Evolutionary conservation across 164 flowering plant species (phyloP).

Genomic region (Liriodendron chinense): DNA sequence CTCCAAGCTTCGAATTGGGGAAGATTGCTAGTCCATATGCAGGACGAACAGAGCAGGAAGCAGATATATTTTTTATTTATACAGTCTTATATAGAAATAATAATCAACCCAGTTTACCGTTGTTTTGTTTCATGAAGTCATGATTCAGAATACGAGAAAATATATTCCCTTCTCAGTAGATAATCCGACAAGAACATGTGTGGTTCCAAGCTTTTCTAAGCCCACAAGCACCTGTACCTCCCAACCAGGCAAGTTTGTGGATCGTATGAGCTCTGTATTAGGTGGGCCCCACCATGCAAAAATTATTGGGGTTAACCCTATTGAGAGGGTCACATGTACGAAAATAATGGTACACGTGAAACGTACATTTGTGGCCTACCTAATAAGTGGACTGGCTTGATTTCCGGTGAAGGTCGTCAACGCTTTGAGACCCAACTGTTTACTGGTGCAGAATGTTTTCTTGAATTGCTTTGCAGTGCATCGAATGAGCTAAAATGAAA

Average conservation of each 20-base stretch:
- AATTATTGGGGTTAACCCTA: not conserved
- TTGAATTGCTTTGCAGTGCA: too few relatives aligned
- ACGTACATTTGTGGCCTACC: too few relatives aligned
- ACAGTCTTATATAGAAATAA: not conserved
- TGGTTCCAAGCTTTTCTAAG: not conserved
- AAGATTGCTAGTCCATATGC: not conserved
- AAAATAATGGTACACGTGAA: too few relatives aligned
- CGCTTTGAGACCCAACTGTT: too few relatives aligned
- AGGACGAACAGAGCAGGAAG: not conserved
- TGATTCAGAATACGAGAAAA: not conserved
- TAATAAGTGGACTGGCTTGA: too few relatives aligned
- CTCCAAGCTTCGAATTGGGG: not conserved
- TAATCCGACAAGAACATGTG: not conserved
- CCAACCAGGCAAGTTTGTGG: not conserved
- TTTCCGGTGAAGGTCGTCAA: too few relatives aligned
- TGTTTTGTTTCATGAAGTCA: not conserved
- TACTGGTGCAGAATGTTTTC: too few relatives aligned
- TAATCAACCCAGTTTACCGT: not conserved
- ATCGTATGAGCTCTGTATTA: not conserved
- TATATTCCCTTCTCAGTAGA: not conserved
- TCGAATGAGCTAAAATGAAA: too few relatives aligned
- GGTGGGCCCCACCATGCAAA: not conserved
- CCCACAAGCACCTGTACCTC: not conserved
- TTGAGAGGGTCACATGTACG: not conserved
- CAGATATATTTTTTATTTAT: not conserved